phyloP scores from a whole-genome alignment of 345 rosid species.

The Eucalyptus regnans region DNA sequence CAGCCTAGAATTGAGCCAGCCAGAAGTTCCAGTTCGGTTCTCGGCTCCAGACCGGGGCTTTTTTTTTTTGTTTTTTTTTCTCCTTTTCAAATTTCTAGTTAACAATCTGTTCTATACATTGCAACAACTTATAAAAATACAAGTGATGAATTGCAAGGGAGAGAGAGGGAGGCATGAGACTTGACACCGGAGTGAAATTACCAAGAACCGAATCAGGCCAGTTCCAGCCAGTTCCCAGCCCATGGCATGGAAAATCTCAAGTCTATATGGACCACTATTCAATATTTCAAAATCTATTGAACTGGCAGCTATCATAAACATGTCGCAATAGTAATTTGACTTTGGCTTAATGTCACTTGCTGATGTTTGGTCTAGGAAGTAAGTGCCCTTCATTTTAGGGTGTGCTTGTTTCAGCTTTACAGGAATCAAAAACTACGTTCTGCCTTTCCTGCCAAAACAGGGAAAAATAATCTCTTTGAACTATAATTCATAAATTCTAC shows the following conservation, averaged over 20 bases:
- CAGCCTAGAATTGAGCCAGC: not conserved
- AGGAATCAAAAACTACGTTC: not conserved
- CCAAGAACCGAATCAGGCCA: not conserved
- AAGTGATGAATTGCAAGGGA: not conserved
- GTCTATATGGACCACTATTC: not conserved
- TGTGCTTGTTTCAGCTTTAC: not conserved
- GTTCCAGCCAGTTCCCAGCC: not conserved
- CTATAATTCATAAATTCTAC: not conserved
- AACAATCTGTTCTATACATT: not conserved
- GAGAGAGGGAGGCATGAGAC: not conserved
- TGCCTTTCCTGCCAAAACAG: not conserved
- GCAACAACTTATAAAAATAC: not conserved
- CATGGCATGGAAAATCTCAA: not conserved
- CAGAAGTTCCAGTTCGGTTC: not conserved
- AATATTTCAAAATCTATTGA: not conserved
- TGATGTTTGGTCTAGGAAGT: not conserved
- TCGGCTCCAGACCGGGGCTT: not conserved
- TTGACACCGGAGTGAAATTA: not conserved
- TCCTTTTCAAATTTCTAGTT: not conserved
- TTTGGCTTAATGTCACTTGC: not conserved
- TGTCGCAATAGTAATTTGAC: not conserved
- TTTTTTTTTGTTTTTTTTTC: not conserved
- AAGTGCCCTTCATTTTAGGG: not conserved
- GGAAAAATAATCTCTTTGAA: not conserved
- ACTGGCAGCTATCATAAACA: not conserved